Percentiles rank a stretch among this genome's conserved stretches.
Conservation (phyloP, 371 early-diverging fungal genomes). For the Amoeboaphelidium protococcarum region DNA sequence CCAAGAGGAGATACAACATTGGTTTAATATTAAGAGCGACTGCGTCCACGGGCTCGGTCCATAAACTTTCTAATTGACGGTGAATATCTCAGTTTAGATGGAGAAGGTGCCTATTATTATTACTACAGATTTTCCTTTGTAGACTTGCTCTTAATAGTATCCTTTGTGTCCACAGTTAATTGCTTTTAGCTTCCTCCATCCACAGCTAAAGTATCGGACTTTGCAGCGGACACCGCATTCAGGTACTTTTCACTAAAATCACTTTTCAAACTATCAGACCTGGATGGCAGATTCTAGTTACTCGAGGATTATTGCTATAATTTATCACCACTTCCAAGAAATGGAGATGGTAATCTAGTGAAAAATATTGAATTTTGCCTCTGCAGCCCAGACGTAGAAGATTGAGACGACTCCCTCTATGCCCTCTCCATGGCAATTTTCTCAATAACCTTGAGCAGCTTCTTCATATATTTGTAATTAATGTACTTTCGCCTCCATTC, state of each 20-base stretch:
- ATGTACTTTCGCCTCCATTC: conserved; percentile 59
- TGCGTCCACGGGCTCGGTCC: not conserved
- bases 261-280: no score
- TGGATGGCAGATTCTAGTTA: no score
- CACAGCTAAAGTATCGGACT: no score
- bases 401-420: not conserved
- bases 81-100: no score
- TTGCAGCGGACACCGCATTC: no score
- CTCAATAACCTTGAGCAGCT: conserved; percentile 28
- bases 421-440: conserved; percentile 5
- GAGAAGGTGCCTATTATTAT: no score
- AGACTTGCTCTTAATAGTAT: no score
- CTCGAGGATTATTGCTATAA: no score
- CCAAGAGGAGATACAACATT: not conserved
- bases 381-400: not conserved
- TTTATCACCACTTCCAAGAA: not conserved
- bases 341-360: not conserved
- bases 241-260: no score
- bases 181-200: no score
- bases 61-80: not conserved
- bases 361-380: not conserved
- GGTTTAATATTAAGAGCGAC: not conserved
- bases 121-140: no score
- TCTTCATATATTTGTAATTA: conserved; percentile 40
- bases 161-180: no score